Base-by-base conservation (phyloP, 2,329 filamentous ascomycete species). In the Emericellopsis cladophorae region DNA sequence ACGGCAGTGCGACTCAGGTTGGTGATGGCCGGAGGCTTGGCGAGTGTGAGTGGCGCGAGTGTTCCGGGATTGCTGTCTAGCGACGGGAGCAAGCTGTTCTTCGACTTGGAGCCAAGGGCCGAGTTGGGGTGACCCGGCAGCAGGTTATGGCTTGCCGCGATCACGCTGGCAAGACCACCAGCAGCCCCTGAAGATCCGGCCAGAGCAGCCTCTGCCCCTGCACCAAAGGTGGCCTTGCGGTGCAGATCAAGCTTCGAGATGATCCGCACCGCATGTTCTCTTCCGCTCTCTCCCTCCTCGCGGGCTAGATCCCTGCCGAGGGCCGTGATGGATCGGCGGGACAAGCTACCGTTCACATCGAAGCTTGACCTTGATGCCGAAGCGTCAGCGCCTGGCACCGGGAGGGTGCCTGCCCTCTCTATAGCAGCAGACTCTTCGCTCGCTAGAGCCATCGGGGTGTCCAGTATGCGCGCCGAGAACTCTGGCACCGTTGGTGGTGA, bases 181-280 rank as follows among this genome's bases (percentile, higher is more conserved):
- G 48, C 56, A n/a, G 51, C 57, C 31, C 58, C 66, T 64, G 63
- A 40, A 56, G 62, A 45, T 31, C 60, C 57, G 18, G 54, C 59
- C 38, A 49, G 61, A 3, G 58, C 58, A 8, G 54, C 51, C 26
- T 68, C 65, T 8, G 57, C 53, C 21, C 59, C 64, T 16, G 62
- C 57, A 24, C 70, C 68, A 45, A 80, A 74, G 7, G 79, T 76
- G 31, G 80, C 71, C 55, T 90, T 93, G 48, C 90, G 79, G 58
- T 93, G 85, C 43, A 95, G 69, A 58, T 95, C 90, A 36, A 95
- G 72, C 59, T 88, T 95, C 57, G 93, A 86, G 57, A 95, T 95
- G 47, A 96, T 87, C 45, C 89, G 79, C 16, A 86, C 77, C 8
- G 86, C 84, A 57, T 92, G 87, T 45, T 93, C 88, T 45, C 84